Evolutionary conservation across 2,329 filamentous ascomycete genomes (phyloP).

Genomic region (Trichoderma arundinaceum): DNA sequence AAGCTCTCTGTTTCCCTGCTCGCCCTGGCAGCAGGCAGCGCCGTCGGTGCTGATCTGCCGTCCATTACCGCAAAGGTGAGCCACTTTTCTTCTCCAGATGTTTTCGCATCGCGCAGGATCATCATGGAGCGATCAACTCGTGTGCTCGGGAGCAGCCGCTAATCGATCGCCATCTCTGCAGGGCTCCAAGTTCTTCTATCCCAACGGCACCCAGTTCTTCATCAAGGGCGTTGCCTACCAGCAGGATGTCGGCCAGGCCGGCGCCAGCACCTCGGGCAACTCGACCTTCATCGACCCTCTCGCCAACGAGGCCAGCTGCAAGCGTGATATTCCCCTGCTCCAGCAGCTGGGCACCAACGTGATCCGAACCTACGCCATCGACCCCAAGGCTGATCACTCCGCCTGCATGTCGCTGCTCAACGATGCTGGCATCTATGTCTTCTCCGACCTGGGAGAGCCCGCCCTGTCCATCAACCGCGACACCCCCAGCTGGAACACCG

Average conservation of each 20-base stretch:
- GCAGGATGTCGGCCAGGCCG: conserved; percentile 69
- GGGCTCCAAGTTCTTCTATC: conserved; percentile 89
- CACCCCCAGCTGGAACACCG: conserved; percentile 76
- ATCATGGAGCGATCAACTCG: background rate
- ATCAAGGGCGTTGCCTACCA: conserved; percentile 97
- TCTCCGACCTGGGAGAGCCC: conserved; percentile 88
- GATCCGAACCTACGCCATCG: conserved; percentile 93
- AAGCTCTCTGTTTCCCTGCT: conserved; percentile 45
- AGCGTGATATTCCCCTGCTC: conserved; percentile 84
- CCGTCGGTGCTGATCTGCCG: conserved; percentile 54
- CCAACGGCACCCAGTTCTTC: conserved; percentile 71
- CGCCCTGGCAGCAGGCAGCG: conserved; percentile 50
- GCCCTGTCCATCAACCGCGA: conserved; percentile 83
- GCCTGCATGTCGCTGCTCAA: conserved; percentile 84
- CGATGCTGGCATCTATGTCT: conserved; percentile 89
- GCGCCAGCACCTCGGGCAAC: conserved; percentile 51
- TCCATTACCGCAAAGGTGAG: conserved; percentile 73
- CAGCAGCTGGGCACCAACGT: conserved; percentile 82
- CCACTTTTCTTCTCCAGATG: conserved; percentile 22
- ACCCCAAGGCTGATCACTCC: conserved; percentile 78
- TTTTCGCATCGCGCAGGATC: background rate
- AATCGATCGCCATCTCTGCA: conserved; percentile 41
- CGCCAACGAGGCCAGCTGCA: conserved; percentile 71
- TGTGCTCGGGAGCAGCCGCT: conserved; percentile 11
- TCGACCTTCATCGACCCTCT: conserved; percentile 81